phyloP scores from a whole-genome alignment of 2,329 filamentous ascomycete species.

The Chalara sp. region DNA sequence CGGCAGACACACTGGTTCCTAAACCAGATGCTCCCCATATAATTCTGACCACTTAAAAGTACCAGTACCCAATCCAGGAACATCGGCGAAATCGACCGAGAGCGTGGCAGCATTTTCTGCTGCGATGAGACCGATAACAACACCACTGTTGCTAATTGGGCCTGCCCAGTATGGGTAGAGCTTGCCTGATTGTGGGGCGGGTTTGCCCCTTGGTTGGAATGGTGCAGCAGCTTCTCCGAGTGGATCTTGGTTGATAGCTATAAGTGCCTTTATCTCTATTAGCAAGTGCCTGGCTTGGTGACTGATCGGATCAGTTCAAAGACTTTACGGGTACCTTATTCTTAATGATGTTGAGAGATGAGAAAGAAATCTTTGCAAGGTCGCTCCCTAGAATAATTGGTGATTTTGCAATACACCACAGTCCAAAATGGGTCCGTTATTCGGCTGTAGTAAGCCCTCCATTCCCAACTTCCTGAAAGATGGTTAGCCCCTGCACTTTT shows the following conservation, averaged over 20 bases:
- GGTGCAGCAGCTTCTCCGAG: conserved; percentile 34
- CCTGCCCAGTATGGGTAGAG: conserved; percentile 37
- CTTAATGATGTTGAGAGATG: neutral
- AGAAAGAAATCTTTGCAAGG: conserved; percentile 4
- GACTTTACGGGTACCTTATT: neutral
- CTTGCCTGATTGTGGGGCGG: conserved; percentile 34
- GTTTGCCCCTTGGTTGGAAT: conserved; percentile 24
- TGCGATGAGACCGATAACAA: conserved; percentile 31
- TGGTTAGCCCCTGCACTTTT: no score
- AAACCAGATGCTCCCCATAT: conserved; percentile 22
- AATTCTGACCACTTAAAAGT: conserved; percentile 34
- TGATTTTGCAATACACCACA: conserved; percentile 14
- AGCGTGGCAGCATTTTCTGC: conserved; percentile 34
- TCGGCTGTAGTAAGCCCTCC: conserved; percentile 27
- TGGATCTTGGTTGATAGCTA: conserved; percentile 18
- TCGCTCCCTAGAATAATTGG: conserved; percentile 16
- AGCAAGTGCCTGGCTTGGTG: neutral
- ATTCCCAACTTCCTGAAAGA: conserved; percentile 11
- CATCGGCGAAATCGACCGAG: conserved; percentile 37
- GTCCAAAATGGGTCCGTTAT: conserved; percentile 21
- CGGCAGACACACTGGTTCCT: conserved; percentile 8
- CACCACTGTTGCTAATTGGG: conserved; percentile 29
- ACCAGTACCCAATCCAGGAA: conserved; percentile 32
- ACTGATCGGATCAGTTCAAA: neutral
- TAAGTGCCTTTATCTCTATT: conserved; percentile 1